A percentile compares a stretch with the other conserved stretches of the same genome.
These are phyloP conservation scores for Ilex paraguariensis DNA, from an alignment of 305 asterid genomes.

Conservation along the genomic window DNA sequence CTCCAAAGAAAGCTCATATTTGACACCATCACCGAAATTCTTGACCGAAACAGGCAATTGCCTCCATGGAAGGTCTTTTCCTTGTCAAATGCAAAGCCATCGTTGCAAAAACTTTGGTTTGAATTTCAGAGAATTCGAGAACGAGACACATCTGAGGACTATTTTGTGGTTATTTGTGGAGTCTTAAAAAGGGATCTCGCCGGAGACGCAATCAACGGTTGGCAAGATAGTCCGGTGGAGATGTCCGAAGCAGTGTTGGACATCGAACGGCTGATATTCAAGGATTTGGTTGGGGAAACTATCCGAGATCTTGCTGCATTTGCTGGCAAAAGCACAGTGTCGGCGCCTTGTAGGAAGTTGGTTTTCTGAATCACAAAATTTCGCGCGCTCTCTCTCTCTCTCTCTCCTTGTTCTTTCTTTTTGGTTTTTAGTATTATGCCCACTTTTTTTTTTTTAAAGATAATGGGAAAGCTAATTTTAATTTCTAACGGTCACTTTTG, in stretches of 20 bases:
- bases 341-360: slow-evolving; percentile 63
- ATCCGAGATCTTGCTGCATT: slow-evolving; percentile 60
- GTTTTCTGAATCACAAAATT: slow-evolving; percentile 37
- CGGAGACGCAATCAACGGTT: slow-evolving; percentile 47
- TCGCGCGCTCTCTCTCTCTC: too few relatives aligned
- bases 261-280: slow-evolving; percentile 78
- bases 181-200: slow-evolving; percentile 72
- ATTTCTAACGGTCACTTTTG: too few relatives aligned
- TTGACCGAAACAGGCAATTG: slow-evolving; percentile 46
- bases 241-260: slow-evolving; percentile 65
- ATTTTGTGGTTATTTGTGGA: slow-evolving; percentile 58
- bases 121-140: slow-evolving; percentile 63
- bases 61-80: slow-evolving; percentile 74
- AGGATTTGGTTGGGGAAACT: slow-evolving; percentile 68
- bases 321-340: slow-evolving; percentile 30
- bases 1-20: slow-evolving; percentile 62
- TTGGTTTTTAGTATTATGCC: too few relatives aligned
- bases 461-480: too few relatives aligned
- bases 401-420: too few relatives aligned
- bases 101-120: slow-evolving; percentile 43
- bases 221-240: slow-evolving; percentile 78
- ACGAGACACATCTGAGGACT: slow-evolving; percentile 34
- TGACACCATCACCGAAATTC: slow-evolving; percentile 60
- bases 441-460: too few relatives aligned
- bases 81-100: slow-evolving; percentile 28